Evolutionary conservation across 139 green algal species (phyloP).

Genomic region (Raphidocelis subcapitata): DNA sequence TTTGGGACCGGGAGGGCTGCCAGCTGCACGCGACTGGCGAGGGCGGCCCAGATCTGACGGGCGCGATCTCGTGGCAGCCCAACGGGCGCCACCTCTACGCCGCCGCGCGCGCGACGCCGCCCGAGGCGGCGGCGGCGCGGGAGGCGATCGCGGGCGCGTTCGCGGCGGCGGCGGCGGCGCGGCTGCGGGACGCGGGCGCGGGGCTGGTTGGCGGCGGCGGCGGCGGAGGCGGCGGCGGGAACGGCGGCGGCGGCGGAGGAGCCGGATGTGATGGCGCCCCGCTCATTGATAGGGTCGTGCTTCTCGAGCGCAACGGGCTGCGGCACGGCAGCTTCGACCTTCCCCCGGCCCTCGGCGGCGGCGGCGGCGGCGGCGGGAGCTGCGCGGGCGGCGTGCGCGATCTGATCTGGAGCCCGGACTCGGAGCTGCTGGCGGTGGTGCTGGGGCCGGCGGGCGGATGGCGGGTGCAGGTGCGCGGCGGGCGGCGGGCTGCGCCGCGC

Average conservation of each 20-base stretch:
- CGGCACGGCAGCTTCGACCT: slow-evolving; percentile 81
- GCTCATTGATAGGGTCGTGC: no score
- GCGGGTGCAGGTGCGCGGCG: slow-evolving; percentile 26
- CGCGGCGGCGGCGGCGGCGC: no score
- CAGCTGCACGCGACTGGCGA: slow-evolving; percentile 65
- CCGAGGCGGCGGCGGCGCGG: background rate
- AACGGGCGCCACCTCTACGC: slow-evolving; percentile 83
- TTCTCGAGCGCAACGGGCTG: slow-evolving; percentile 94
- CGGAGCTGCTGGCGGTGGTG: slow-evolving; percentile 77
- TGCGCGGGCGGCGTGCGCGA: slow-evolving; percentile 5
- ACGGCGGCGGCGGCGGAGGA: background rate
- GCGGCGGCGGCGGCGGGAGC: slow-evolving; percentile 2
- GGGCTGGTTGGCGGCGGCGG: background rate
- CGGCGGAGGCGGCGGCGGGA: slow-evolving; percentile 1
- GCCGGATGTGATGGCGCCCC: no score
- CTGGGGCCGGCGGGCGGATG: slow-evolving; percentile 23
- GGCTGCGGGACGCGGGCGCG: no score
- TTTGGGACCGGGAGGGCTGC: slow-evolving; percentile 69
- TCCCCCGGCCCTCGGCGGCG: slow-evolving; percentile 1
- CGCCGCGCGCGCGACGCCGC: slow-evolving; percentile 6
- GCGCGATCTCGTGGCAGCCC: slow-evolving; percentile 82
- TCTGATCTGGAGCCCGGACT: slow-evolving; percentile 83
- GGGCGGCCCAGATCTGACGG: slow-evolving; percentile 37
- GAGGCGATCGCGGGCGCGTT: background rate
- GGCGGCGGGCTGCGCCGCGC: slow-evolving; percentile 5